phyloP scores from a whole-genome alignment of 2,329 filamentous ascomycete genomes.

The Cercospora sesami region DNA sequence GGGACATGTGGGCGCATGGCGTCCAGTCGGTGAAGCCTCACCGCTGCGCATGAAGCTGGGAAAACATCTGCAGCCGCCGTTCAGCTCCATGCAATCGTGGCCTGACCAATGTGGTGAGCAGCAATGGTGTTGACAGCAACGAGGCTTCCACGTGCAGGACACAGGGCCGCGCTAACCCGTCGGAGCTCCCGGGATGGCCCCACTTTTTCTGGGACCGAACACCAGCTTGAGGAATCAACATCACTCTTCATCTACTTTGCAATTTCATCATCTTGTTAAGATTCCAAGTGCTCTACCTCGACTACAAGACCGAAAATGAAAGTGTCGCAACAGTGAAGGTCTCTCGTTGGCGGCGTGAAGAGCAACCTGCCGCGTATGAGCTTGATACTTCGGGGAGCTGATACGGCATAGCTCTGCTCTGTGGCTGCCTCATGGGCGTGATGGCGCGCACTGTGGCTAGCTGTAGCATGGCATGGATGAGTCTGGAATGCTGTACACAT shows the following conservation, averaged over 20 bases:
- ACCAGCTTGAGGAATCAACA: not conserved
- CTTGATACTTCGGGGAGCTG: not conserved
- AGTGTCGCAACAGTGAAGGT: not conserved
- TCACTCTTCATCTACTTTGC: not conserved
- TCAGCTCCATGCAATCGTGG: not conserved
- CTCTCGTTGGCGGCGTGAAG: not conserved
- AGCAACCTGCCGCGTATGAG: not conserved
- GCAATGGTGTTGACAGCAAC: not conserved
- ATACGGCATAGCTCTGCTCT: not conserved
- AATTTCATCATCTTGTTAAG: not conserved
- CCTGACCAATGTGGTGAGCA: not conserved
- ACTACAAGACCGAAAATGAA: not conserved
- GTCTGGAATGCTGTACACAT: slow-evolving; percentile 1
- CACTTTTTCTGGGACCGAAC: not conserved
- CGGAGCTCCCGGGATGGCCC: not conserved
- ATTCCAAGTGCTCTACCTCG: not conserved
- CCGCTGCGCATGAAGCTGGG: not conserved
- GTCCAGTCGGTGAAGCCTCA: slow-evolving; percentile 2
- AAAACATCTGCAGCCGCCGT: not conserved
- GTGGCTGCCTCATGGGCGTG: slow-evolving; percentile 11
- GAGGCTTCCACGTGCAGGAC: not conserved
- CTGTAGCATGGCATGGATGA: not conserved
- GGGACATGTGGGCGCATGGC: not conserved
- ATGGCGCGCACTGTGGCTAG: slow-evolving; percentile 10
- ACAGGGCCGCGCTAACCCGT: not conserved